Evolutionary conservation across 495 filamentous ascomycete species (phyloP).

Genomic region (Apodospora peruviana): DNA sequence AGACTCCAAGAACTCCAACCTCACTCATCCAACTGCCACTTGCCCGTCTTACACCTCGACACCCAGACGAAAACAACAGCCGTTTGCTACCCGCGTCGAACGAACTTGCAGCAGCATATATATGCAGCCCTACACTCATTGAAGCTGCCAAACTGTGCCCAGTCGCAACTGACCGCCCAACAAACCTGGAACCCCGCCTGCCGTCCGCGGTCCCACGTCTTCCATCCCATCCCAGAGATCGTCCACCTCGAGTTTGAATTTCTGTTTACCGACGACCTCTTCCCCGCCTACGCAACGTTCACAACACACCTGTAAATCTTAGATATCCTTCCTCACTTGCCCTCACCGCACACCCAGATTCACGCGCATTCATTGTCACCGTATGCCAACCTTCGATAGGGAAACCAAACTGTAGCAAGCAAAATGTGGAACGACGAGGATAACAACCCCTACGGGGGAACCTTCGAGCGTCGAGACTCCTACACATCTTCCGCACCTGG

Average conservation of each 20-base stretch:
- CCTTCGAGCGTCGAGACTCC: slow-evolving; percentile 78
- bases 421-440: slow-evolving; percentile 82
- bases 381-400: neutral
- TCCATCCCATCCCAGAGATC: neutral
- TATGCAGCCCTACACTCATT: neutral
- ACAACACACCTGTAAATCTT: neutral
- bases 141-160: too few species aligned
- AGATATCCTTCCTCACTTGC: neutral
- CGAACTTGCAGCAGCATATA: neutral
- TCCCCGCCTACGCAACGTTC: neutral
- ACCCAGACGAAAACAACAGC: neutral
- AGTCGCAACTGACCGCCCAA: too few species aligned
- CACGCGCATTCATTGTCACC: too few species aligned
- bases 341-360: neutral
- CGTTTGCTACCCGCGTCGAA: neutral
- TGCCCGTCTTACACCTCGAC: neutral
- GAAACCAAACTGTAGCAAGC: slow-evolving; percentile 1
- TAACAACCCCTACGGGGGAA: slow-evolving; percentile 85
- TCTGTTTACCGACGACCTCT: neutral
- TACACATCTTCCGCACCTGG: slow-evolving; percentile 64
- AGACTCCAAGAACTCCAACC: too few species aligned
- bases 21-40: neutral
- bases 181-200: neutral
- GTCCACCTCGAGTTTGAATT: neutral
- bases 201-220: neutral